Conservation (phyloP, 306 rosid genomes). For the Luffa acutangula region DNA sequence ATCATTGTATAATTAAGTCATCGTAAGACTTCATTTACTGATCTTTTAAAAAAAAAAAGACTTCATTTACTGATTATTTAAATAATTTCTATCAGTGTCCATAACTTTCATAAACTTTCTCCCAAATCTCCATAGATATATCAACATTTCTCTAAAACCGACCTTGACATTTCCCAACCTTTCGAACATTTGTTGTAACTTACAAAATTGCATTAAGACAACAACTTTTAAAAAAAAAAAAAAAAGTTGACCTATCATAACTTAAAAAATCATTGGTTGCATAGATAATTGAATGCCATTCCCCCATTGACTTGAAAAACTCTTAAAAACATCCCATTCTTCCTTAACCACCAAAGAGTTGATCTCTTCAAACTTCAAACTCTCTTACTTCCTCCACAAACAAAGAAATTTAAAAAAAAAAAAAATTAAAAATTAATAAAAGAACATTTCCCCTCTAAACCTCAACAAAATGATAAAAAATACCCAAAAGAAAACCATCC, state of each 20-base stretch:
- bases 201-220: neutral
- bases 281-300: neutral
- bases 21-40: too few relatives aligned
- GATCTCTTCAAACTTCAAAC: neutral
- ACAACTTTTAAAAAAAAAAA: too few relatives aligned
- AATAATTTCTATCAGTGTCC: too few relatives aligned
- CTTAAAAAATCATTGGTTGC: neutral
- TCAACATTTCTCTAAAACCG: too few relatives aligned
- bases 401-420: neutral
- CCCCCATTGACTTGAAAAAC: neutral
- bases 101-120: too few relatives aligned
- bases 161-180: neutral
- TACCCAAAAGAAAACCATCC: neutral
- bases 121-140: too few relatives aligned
- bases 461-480: neutral
- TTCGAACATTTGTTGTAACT: neutral
- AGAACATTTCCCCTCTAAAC: neutral
- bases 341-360: neutral
- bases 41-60: too few relatives aligned
- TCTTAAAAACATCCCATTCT: neutral
- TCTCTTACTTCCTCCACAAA: neutral
- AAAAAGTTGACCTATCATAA: neutral
- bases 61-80: too few relatives aligned
- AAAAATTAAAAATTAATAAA: too few relatives aligned
- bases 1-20: too few relatives aligned